Evolutionary conservation across 495 filamentous ascomycete genomes (phyloP).

Genomic region (Xylaria curta): DNA sequence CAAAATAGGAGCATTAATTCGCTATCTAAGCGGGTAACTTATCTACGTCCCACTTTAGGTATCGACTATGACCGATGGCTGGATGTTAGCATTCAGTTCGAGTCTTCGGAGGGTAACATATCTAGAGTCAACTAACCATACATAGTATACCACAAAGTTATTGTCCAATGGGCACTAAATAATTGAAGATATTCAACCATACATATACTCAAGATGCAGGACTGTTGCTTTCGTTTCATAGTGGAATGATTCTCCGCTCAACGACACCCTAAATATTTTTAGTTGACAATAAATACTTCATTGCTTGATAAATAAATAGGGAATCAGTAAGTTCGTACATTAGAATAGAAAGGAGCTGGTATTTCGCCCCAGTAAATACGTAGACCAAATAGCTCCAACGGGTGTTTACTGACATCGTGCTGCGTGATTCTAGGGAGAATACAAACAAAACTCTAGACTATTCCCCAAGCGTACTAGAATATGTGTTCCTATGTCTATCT

Average conservation of each 20-base stretch:
- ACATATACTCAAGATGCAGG: neutral
- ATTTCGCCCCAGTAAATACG: neutral
- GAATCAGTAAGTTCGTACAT: neutral
- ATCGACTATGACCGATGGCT: too few relatives aligned
- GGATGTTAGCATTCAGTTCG: too few relatives aligned
- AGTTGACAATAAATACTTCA: neutral
- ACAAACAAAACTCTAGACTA: neutral
- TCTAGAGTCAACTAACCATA: too few relatives aligned
- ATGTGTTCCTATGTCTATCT: neutral
- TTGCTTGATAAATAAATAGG: neutral
- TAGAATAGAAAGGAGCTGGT: neutral
- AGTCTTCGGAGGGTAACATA: too few relatives aligned
- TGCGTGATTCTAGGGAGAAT: neutral
- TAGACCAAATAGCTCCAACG: neutral
- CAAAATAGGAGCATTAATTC: too few relatives aligned
- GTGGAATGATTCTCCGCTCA: neutral
- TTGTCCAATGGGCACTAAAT: too few relatives aligned
- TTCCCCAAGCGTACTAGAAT: neutral
- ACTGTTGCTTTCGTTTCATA: neutral
- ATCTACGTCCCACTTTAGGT: too few relatives aligned
- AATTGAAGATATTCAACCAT: too few relatives aligned
- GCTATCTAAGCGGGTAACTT: too few relatives aligned
- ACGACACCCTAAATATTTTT: neutral
- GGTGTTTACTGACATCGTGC: neutral
- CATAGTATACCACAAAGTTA: too few relatives aligned